Evolutionary conservation across 2,329 filamentous ascomycete species (phyloP).

Genomic region (Pyrenophora seminiperda): DNA sequence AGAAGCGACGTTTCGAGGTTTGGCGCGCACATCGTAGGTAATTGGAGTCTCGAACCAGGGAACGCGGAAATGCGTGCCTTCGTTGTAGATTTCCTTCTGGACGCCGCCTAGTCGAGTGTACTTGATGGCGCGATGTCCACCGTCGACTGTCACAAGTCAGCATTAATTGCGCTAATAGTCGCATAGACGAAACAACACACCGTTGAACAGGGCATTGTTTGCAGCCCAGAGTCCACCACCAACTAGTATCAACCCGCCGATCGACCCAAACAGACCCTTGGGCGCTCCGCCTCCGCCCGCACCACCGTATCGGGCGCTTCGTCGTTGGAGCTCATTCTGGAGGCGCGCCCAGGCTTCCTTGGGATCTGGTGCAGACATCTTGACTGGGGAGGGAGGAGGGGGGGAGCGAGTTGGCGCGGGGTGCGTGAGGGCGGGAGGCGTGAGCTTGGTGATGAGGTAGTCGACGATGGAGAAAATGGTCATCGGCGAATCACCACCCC

Average conservation of each 20-base stretch:
- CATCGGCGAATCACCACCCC: conserved; percentile 34
- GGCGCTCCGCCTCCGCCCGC: conserved; percentile 55
- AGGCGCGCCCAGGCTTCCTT: conserved; percentile 70
- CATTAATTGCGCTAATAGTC: not conserved
- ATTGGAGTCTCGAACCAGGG: conserved; percentile 98
- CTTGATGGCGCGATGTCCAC: conserved; percentile 98
- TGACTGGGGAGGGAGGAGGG: conserved; percentile 16
- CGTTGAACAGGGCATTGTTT: conserved; percentile 72
- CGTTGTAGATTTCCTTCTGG: conserved; percentile 91
- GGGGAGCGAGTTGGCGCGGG: conserved; percentile 33
- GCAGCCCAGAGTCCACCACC: conserved; percentile 60
- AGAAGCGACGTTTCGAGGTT: conserved; percentile 94
- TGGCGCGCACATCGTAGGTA: conserved; percentile 96
- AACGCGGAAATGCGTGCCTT: conserved; percentile 96
- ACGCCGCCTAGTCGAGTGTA: conserved; percentile 93
- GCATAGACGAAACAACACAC: conserved; percentile 48
- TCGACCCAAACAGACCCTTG: conserved; percentile 60
- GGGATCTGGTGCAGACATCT: conserved; percentile 57
- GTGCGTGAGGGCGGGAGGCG: conserved; percentile 41
- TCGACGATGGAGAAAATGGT: conserved; percentile 35
- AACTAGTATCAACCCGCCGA: conserved; percentile 60
- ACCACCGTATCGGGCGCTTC: conserved; percentile 53
- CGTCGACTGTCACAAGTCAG: conserved; percentile 69
- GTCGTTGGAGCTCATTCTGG: conserved; percentile 63
- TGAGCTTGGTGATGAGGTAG: conserved; percentile 37